These are phyloP conservation scores for Drechslerella dactyloides DNA, from an alignment of 2,329 filamentous ascomycete species.

Conservation along the genomic window DNA sequence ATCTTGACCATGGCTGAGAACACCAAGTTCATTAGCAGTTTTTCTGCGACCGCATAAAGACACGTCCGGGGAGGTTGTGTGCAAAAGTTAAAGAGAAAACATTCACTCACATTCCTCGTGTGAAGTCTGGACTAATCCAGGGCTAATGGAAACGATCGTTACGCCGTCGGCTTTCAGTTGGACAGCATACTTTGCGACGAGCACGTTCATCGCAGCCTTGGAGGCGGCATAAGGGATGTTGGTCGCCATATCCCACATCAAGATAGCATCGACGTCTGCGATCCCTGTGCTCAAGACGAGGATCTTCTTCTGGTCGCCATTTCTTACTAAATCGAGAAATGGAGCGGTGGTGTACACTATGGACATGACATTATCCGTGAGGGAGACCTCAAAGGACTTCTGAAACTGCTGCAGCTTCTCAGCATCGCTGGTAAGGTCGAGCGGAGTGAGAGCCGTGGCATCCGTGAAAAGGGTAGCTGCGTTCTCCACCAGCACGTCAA, in stretches of 20 bases:
- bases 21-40: neutral
- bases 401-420: constrained; percentile 10
- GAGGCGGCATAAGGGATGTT: constrained; percentile 57
- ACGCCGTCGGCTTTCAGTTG: constrained; percentile 28
- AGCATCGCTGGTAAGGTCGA: constrained; percentile 22
- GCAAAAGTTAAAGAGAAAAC: neutral
- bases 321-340: constrained; percentile 59
- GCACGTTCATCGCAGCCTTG: constrained; percentile 60
- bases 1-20: constrained; percentile 26
- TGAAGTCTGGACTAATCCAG: constrained; percentile 53
- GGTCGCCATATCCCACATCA: constrained; percentile 52
- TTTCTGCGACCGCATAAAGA: neutral
- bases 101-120: constrained; percentile 25
- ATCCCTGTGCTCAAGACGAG: constrained; percentile 58
- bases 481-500: constrained; percentile 61
- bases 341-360: constrained; percentile 57
- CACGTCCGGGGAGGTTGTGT: neutral
- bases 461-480: constrained; percentile 49
- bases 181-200: constrained; percentile 59
- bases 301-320: constrained; percentile 59
- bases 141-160: constrained; percentile 41
- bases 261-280: constrained; percentile 56
- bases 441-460: neutral
- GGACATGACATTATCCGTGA: constrained; percentile 55
- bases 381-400: constrained; percentile 8